These are phyloP conservation scores for Trichoderma aggressivum DNA, from an alignment of 2,329 filamentous ascomycete genomes.

Conservation along the genomic window DNA sequence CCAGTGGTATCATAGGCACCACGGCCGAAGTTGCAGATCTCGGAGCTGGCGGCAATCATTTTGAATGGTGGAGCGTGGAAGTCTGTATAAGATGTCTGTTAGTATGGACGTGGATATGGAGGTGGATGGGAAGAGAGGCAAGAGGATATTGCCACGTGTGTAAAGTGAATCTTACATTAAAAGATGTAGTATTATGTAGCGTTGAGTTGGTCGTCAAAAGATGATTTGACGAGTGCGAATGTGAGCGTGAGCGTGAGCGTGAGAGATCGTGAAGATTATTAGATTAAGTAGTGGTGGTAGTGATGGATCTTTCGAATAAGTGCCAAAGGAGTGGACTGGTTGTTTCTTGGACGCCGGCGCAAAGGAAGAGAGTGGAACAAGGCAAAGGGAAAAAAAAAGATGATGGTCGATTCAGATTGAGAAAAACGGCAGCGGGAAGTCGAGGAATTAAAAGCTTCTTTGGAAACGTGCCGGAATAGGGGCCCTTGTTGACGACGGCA, in stretches of 20 bases:
- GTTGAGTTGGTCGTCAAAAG: not conserved
- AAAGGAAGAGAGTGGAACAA: constrained; percentile 7
- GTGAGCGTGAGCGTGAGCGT: not conserved
- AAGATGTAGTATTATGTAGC: not conserved
- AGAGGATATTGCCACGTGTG: not conserved
- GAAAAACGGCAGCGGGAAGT: constrained; percentile 1
- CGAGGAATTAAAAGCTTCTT: constrained; percentile 9
- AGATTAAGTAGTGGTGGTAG: constrained; percentile 1
- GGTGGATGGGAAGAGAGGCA: not conserved
- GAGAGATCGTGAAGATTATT: constrained; percentile 9
- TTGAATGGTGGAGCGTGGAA: constrained; percentile 24
- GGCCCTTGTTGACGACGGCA: constrained; percentile 13
- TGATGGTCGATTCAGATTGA: not conserved
- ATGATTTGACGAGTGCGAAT: not conserved
- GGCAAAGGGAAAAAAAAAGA: not conserved
- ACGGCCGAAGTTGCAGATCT: constrained; percentile 46
- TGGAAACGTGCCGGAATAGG: constrained; percentile 3
- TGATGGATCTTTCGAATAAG: constrained; percentile 4
- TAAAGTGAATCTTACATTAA: not conserved
- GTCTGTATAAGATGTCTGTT: not conserved
- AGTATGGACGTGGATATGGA: not conserved
- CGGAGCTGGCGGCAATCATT: constrained; percentile 37
- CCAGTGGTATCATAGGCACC: constrained; percentile 53
- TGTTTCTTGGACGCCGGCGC: constrained; percentile 6
- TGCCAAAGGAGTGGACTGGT: constrained; percentile 13